Evolutionary conservation across 164 flowering plant species (phyloP).

Genomic region (Euptelea pleiosperma): DNA sequence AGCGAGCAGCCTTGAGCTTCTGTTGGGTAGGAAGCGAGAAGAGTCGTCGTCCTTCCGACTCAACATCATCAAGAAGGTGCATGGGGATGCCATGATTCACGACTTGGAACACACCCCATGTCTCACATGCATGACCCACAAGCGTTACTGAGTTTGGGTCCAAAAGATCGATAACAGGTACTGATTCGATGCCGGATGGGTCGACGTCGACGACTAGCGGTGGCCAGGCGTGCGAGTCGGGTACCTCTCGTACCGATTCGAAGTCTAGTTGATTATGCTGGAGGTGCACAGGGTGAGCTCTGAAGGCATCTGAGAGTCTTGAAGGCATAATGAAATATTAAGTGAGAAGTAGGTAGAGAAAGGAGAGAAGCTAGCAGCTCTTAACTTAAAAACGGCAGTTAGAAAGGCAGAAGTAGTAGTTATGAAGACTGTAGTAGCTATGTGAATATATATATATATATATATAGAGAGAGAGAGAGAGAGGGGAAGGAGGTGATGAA

Average conservation of each 20-base stretch:
- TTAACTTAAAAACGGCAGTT: too few relatives aligned
- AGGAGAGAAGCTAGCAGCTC: too few relatives aligned
- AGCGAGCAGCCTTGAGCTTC: conserved; percentile 67
- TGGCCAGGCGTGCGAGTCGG: conserved; percentile 70
- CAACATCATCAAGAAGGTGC: conserved; percentile 41
- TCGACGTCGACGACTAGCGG: conserved; percentile 17
- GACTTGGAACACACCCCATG: conserved; percentile 84
- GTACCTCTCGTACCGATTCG: conserved; percentile 47
- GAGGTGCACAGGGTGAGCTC: conserved; percentile 38
- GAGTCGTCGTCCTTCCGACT: conserved; percentile 33
- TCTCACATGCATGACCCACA: conserved; percentile 67
- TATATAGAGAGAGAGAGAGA: conserved; percentile 4
- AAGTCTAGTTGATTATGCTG: conserved; percentile 46
- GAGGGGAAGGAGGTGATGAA: conserved; percentile 10
- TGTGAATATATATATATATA: too few relatives aligned
- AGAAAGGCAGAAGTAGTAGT: not conserved
- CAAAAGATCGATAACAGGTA: conserved; percentile 59
- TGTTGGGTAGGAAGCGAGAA: conserved; percentile 67
- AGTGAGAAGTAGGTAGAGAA: too few relatives aligned
- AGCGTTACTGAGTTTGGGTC: conserved; percentile 40
- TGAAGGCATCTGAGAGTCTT: conserved; percentile 40
- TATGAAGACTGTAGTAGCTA: not conserved
- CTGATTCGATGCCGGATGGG: conserved; percentile 18
- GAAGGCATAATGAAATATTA: conserved; percentile 43
- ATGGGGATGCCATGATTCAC: conserved; percentile 57